Conservation (phyloP, 2,329 filamentous ascomycete species). For the Colletotrichum lentis region DNA sequence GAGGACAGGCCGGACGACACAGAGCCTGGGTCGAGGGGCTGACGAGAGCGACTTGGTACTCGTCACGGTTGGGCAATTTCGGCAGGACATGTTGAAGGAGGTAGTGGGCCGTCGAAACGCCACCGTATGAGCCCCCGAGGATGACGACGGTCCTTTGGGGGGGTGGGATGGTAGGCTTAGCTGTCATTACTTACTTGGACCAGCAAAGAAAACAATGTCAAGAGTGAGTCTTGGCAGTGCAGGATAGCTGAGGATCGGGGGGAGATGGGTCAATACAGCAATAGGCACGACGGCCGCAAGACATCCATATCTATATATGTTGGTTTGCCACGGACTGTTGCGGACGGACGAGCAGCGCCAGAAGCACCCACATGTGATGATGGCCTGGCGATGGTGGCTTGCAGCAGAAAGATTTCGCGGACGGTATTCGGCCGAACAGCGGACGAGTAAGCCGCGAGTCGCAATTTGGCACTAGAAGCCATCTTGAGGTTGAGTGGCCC, state of each 20-base stretch:
- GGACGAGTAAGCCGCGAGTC: background rate
- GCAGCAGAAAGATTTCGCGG: background rate
- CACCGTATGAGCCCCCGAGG: constrained; percentile 62
- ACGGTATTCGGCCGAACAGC: background rate
- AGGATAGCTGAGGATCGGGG: no score
- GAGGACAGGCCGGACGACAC: constrained; percentile 55
- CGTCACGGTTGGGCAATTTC: constrained; percentile 45
- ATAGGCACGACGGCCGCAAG: background rate
- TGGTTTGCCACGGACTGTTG: background rate
- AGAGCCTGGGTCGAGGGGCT: constrained; percentile 53
- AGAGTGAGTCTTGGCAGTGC: no score
- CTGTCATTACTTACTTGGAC: background rate
- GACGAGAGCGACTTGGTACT: constrained; percentile 55
- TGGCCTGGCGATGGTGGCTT: background rate
- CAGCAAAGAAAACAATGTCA: no score
- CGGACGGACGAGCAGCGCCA: background rate
- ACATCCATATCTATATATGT: background rate
- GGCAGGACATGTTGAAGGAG: constrained; percentile 61
- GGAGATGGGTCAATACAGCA: background rate
- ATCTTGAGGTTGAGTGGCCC: background rate
- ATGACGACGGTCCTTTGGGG: constrained; percentile 56
- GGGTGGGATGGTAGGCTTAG: background rate
- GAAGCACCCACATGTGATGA: no score
- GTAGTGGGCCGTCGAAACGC: constrained; percentile 61
- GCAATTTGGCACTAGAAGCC: background rate